Percentiles rank a stretch among this genome's conserved stretches.
phyloP scores from a whole-genome alignment of 108 stramenopile genomes.

The Mediolabrus comicus region DNA sequence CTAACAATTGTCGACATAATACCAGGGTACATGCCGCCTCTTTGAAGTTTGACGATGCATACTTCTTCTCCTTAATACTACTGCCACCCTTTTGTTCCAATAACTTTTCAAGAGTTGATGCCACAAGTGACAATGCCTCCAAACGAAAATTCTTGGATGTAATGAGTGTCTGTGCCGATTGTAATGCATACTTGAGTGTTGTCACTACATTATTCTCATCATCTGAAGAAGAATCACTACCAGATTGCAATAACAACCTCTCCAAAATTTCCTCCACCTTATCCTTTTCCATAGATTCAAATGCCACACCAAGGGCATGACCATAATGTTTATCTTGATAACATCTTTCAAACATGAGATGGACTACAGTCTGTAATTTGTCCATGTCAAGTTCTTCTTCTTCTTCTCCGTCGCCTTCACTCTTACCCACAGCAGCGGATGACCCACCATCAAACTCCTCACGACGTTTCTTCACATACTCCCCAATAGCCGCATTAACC shows the following conservation, averaged over 20 bases:
- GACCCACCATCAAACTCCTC: constrained; percentile 41
- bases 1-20: constrained; percentile 77
- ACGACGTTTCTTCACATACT: constrained; percentile 47
- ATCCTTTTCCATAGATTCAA: constrained; percentile 78
- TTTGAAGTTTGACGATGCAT: not conserved
- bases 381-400: constrained; percentile 69
- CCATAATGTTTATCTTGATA: constrained; percentile 78
- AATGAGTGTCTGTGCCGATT: constrained; percentile 56
- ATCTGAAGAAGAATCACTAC: not conserved
- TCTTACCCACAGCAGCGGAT: constrained; percentile 2
- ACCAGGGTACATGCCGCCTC: constrained; percentile 63
- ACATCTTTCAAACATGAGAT: constrained; percentile 92
- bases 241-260: not conserved
- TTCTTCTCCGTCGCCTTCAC: constrained; percentile 16
- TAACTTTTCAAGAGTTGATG: not conserved
- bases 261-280: constrained; percentile 56
- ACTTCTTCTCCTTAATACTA: not conserved
- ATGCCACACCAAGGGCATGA: constrained; percentile 96
- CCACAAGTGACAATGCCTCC: constrained; percentile 8
- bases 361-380: constrained; percentile 89
- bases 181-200: constrained; percentile 60
- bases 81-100: not conserved
- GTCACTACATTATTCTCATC: not conserved
- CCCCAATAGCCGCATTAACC: constrained; percentile 78
- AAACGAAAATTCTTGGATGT: constrained; percentile 70